Percentiles rank a stretch among this genome's conserved stretches.
phyloP scores from a whole-genome alignment of 208 protist species.

The Trypanosoma congolense region DNA sequence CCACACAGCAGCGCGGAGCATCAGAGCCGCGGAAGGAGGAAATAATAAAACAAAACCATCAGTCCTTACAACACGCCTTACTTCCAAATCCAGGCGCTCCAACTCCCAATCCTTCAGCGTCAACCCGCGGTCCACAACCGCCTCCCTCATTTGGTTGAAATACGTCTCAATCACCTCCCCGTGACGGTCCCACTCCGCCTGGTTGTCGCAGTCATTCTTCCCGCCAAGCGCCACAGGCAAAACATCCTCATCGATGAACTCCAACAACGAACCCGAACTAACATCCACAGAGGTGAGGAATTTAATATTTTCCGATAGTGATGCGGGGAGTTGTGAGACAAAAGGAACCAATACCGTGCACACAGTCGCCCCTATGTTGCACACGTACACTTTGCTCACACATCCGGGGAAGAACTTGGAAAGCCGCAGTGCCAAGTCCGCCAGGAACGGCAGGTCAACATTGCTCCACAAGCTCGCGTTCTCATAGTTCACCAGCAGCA shows the following conservation, averaged over 20 bases:
- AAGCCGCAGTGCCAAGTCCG: conserved; percentile 22
- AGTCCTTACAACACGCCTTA: too few species aligned
- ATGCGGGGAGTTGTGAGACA: conserved; percentile 10
- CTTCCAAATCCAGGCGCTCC: too few species aligned
- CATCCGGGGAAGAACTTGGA: conserved; percentile 21
- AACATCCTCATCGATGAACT: conserved; percentile 25
- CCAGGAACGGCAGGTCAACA: conserved; percentile 20
- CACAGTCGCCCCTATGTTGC: conserved; percentile 19
- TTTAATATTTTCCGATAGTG: conserved; percentile 18
- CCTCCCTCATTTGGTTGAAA: conserved; percentile 17
- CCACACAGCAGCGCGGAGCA: too few species aligned
- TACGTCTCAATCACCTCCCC: conserved; percentile 16
- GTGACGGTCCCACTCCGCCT: conserved; percentile 11
- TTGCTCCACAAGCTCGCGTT: conserved; percentile 31
- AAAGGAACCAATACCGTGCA: conserved; percentile 15
- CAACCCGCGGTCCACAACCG: conserved; percentile 11
- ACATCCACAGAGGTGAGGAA: conserved; percentile 20
- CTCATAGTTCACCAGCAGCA: conserved; percentile 23
- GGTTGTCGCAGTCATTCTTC: conserved; percentile 23
- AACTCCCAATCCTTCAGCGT: conserved; percentile 38
- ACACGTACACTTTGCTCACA: conserved; percentile 20
- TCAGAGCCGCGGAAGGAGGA: too few species aligned
- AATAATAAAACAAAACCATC: too few species aligned
- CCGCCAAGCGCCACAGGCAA: conserved; percentile 27
- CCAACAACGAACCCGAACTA: conserved; percentile 20